Conservation (phyloP, 2,329 filamentous ascomycete genomes). For the Nemania sp. region DNA sequence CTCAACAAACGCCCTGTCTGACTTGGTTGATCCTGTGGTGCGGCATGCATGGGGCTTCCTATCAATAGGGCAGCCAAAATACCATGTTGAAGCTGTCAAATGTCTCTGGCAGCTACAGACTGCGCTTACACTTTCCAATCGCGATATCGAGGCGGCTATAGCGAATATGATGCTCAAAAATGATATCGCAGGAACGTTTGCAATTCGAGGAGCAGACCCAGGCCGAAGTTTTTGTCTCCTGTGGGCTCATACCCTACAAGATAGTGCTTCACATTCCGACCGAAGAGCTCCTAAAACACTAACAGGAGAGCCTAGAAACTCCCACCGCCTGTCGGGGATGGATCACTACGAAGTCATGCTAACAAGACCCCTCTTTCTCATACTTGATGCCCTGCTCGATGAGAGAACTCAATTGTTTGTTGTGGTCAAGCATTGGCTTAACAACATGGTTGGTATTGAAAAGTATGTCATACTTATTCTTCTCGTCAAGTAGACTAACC, state of each 20-base stretch:
- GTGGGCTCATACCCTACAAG: conserved; percentile 79
- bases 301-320: conserved; percentile 40
- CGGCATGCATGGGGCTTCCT: conserved; percentile 78
- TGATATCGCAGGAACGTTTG: conserved; percentile 53
- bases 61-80: conserved; percentile 82
- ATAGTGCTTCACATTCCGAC: conserved; percentile 52
- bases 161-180: conserved; percentile 67
- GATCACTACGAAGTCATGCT: conserved; percentile 75
- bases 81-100: conserved; percentile 89
- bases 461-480: conserved; percentile 50
- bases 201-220: conserved; percentile 58
- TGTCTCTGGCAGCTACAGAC: conserved; percentile 85
- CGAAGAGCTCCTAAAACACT: conserved; percentile 48
- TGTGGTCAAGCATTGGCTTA: conserved; percentile 80
- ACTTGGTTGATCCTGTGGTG: conserved; percentile 70
- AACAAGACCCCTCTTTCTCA: conserved; percentile 77
- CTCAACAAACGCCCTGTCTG: conserved; percentile 56
- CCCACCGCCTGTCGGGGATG: conserved; percentile 55
- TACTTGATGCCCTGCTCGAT: conserved; percentile 77
- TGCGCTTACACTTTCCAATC: conserved; percentile 66
- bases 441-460: conserved; percentile 65
- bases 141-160: conserved; percentile 80
- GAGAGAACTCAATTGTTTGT: conserved; percentile 75
- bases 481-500: conserved; percentile 30
- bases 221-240: conserved; percentile 74